Conservation (phyloP, 176 grass and related monocot genomes). For the Oryza rufipogon region DNA sequence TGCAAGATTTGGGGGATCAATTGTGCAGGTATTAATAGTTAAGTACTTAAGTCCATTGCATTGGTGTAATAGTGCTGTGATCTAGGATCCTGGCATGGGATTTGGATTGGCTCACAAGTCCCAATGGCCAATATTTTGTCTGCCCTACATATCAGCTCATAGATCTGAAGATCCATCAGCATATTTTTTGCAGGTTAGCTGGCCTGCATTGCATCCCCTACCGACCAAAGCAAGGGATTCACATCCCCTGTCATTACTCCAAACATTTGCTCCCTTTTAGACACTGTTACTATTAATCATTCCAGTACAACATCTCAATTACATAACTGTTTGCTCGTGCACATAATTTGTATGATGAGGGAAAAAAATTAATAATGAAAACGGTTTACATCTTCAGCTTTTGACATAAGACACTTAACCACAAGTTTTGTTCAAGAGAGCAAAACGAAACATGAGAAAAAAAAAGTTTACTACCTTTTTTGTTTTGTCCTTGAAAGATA, state of each 20-base stretch:
- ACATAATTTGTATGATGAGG: neutral
- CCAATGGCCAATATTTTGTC: slow-evolving; percentile 40
- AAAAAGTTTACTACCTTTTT: neutral
- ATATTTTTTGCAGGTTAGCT: slow-evolving; percentile 25
- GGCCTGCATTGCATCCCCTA: slow-evolving; percentile 17
- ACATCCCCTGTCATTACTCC: neutral
- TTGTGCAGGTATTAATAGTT: neutral
- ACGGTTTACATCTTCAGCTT: too few species aligned
- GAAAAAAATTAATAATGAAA: neutral
- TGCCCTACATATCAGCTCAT: neutral
- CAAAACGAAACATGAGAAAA: neutral
- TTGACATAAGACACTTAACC: too few species aligned
- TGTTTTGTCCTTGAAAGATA: neutral
- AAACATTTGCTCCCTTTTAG: neutral
- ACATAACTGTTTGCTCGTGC: neutral
- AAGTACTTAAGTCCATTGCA: slow-evolving; percentile 21
- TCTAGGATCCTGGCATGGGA: slow-evolving; percentile 44
- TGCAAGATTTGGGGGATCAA: slow-evolving; percentile 34
- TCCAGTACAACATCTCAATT: neutral
- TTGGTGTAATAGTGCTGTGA: slow-evolving; percentile 10
- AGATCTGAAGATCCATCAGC: slow-evolving; percentile 32
- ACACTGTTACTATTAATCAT: too few species aligned
- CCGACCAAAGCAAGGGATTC: neutral
- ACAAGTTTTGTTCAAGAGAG: too few species aligned
- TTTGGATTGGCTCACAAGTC: slow-evolving; percentile 41